Conservation (phyloP, 306 rosid species). For the Alnus glutinosa region DNA sequence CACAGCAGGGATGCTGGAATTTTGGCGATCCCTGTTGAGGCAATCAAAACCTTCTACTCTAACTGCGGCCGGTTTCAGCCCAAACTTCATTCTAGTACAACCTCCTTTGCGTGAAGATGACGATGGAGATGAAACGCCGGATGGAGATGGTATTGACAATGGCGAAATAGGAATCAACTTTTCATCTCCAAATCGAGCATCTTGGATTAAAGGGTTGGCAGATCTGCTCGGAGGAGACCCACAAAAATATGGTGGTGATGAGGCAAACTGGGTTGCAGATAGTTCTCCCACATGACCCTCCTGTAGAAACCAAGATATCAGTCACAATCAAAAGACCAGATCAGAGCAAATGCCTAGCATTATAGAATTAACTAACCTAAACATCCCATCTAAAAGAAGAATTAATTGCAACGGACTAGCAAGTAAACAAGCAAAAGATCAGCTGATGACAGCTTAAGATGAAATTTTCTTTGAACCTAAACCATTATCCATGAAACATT, state of each 20-base stretch:
- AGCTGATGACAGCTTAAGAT: not conserved
- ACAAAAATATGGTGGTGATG: constrained; percentile 82
- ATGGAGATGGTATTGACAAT: constrained; percentile 48
- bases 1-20: constrained; percentile 75
- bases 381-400: not conserved
- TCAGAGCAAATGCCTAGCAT: not conserved
- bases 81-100: constrained; percentile 64
- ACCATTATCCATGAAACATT: not conserved
- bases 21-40: constrained; percentile 80
- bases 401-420: not conserved
- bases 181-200: constrained; percentile 71
- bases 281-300: constrained; percentile 61
- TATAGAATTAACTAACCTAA: not conserved
- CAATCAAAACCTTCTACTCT: constrained; percentile 96
- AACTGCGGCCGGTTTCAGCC: constrained; percentile 79
- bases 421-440: not conserved
- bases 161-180: constrained; percentile 35
- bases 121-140: constrained; percentile 56
- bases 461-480: not conserved
- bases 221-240: constrained; percentile 87
- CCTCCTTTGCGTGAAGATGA: constrained; percentile 67
- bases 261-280: constrained; percentile 44
- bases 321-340: not conserved
- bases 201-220: constrained; percentile 74
- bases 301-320: constrained; percentile 36